Conservation (phyloP, 179 eudicot genomes). For the Beta lomatogona region DNA sequence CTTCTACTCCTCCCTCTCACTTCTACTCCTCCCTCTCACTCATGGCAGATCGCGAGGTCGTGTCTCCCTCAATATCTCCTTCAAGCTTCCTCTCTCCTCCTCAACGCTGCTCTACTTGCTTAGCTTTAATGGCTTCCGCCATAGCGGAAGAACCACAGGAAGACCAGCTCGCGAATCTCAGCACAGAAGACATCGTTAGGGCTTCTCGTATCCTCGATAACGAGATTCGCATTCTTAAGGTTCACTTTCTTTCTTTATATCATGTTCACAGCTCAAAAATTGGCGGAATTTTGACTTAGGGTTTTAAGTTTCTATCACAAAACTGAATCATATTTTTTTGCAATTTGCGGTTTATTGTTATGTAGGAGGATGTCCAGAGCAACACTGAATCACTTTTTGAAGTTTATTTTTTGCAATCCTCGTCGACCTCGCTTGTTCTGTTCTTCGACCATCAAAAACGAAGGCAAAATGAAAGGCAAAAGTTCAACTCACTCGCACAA, state of each 20-base stretch:
- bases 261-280: not conserved
- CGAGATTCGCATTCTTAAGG: conserved; percentile 88
- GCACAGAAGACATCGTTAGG: conserved; percentile 72
- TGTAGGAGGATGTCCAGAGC: conserved; percentile 80
- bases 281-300: conserved; percentile 6
- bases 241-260: not conserved
- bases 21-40: no score
- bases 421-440: no score
- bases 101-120: not conserved
- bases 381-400: conserved; percentile 28
- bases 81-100: no score
- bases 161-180: conserved; percentile 74
- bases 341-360: not conserved
- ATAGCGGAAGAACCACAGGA: conserved; percentile 86
- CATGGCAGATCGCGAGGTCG: no score
- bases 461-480: no score
- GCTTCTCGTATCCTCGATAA: conserved; percentile 85
- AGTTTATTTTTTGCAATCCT: no score
- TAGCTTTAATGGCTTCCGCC: conserved; percentile 62
- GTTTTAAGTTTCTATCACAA: not conserved
- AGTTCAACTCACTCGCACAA: no score
- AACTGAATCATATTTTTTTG: not conserved
- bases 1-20: no score
- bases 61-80: no score
- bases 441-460: no score